phyloP scores from a whole-genome alignment of 306 rosid genomes.

The Ammopiptanthus mongolicus region DNA sequence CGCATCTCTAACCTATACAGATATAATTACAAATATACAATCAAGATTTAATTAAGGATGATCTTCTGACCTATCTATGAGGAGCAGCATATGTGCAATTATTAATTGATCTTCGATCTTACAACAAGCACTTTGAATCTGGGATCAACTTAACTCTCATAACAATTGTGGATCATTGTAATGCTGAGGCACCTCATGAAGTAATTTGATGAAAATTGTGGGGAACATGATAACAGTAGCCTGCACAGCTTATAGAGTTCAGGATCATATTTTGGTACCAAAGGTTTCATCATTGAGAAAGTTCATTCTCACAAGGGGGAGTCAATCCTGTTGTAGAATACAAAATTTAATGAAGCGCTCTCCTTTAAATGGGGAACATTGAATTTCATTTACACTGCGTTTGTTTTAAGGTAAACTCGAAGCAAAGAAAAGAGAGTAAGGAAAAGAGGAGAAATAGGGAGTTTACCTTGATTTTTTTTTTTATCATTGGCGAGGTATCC shows the following conservation, averaged over 20 bases:
- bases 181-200: not conserved
- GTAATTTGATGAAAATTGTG: not conserved
- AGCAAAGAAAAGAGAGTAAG: no score
- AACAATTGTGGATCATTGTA: not conserved
- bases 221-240: not conserved
- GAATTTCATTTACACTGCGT: not conserved
- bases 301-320: slow-evolving; percentile 6
- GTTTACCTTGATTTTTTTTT: no score
- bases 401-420: no score
- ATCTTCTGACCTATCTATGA: not conserved
- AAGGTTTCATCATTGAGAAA: slow-evolving; percentile 16
- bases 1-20: not conserved
- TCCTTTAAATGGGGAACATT: slow-evolving; percentile 19
- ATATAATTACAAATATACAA: not conserved
- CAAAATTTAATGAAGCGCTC: slow-evolving; percentile 4
- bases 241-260: not conserved
- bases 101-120: not conserved
- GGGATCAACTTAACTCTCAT: not conserved
- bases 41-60: not conserved
- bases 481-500: no score
- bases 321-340: slow-evolving; percentile 7
- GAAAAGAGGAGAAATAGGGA: no score
- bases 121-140: not conserved
- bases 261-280: not conserved
- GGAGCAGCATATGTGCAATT: not conserved